Conservation (phyloP, 345 rosid genomes). For the Populus davidiana region DNA sequence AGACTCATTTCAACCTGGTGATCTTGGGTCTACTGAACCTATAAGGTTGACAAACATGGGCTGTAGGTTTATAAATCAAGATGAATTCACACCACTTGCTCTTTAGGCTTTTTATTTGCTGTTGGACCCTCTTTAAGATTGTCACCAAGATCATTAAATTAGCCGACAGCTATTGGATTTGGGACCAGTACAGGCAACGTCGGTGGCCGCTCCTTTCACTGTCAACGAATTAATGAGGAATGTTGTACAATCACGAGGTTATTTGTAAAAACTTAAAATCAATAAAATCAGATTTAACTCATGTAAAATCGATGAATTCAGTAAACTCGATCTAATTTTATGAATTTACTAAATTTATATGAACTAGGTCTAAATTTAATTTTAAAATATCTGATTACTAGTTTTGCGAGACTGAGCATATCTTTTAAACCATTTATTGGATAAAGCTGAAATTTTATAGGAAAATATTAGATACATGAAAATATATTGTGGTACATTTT, state of each 20-base stretch:
- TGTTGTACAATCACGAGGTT: too few relatives aligned
- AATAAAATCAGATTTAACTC: too few relatives aligned
- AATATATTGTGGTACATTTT: too few relatives aligned
- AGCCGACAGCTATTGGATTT: neutral
- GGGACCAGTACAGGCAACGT: neutral
- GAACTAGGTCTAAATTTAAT: rapidly evolving
- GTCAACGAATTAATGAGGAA: neutral
- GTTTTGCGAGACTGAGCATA: too few relatives aligned
- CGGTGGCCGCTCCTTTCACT: neutral
- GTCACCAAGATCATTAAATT: neutral
- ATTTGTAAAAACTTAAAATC: rapidly evolving
- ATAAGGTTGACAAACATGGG: neutral
- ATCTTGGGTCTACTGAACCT: neutral
- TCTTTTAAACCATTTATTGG: too few relatives aligned
- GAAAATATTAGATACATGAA: too few relatives aligned
- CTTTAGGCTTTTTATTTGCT: too few relatives aligned
- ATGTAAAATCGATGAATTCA: too few relatives aligned
- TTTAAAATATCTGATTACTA: too few relatives aligned
- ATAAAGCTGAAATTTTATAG: too few relatives aligned
- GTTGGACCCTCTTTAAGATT: neutral
- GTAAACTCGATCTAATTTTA: too few relatives aligned
- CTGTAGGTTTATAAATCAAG: neutral
- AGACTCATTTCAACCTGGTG: neutral
- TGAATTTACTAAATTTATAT: too few relatives aligned
- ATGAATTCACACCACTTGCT: neutral